These are phyloP conservation scores for Lycium barbarum DNA, from an alignment of 257 asterid genomes.

Conservation along the genomic window DNA sequence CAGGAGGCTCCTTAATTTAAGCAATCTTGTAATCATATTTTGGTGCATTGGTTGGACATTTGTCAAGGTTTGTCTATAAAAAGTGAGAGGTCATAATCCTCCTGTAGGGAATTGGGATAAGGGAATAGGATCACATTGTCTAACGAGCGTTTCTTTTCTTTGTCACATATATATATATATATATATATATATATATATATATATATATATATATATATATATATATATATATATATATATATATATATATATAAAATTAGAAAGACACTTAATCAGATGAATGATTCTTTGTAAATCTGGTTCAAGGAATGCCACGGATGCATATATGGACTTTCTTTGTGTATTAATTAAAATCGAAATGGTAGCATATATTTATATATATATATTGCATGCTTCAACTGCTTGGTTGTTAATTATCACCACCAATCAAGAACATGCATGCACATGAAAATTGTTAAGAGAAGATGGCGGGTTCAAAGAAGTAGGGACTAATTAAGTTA, in stretches of 20 bases:
- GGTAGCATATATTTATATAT: not conserved
- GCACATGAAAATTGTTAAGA: not conserved
- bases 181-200: too few relatives aligned
- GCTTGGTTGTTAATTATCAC: slow-evolving; percentile 1
- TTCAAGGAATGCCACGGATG: slow-evolving; percentile 17
- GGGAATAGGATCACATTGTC: not conserved
- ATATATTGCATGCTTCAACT: too few relatives aligned
- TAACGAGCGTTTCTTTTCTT: not conserved
- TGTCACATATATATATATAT: not conserved
- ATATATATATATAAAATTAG: too few relatives aligned
- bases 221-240: too few relatives aligned
- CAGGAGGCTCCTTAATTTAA: slow-evolving; percentile 9
- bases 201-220: too few relatives aligned
- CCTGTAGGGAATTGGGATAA: slow-evolving; percentile 18
- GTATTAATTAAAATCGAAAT: not conserved
- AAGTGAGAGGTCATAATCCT: slow-evolving; percentile 33
- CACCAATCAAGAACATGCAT: slow-evolving; percentile 11
- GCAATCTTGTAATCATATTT: slow-evolving; percentile 19
- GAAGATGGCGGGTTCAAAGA: not conserved
- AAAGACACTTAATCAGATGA: slow-evolving; percentile 26
- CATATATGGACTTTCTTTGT: not conserved
- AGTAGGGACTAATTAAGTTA: not conserved
- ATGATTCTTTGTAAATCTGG: not conserved
- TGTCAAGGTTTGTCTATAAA: not conserved
- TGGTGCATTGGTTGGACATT: not conserved